These are phyloP conservation scores for Russula earlei DNA, from an alignment of 768 basidiomycete genomes.

Conservation along the genomic window DNA sequence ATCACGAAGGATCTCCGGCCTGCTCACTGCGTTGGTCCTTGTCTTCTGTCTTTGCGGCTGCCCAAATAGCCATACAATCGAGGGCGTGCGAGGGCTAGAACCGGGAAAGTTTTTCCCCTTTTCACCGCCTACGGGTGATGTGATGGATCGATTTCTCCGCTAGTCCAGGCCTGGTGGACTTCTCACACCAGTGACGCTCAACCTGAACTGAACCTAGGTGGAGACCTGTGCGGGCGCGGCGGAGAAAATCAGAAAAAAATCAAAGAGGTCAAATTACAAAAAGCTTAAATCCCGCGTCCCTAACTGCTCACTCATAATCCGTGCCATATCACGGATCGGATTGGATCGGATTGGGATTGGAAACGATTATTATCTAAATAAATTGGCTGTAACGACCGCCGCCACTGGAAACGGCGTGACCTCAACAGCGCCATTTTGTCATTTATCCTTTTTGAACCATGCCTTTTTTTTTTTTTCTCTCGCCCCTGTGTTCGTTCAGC, in stretches of 20 bases:
- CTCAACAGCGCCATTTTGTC: background rate
- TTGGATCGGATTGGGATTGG: too few species aligned
- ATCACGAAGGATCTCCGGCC: constrained; percentile 15
- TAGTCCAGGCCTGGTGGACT: constrained; percentile 1
- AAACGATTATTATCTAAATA: background rate
- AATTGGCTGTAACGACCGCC: background rate
- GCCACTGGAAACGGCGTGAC: background rate
- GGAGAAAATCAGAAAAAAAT: background rate
- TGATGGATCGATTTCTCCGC: constrained; percentile 1
- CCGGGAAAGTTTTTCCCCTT: background rate
- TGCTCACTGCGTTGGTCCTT: background rate
- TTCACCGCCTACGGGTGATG: background rate
- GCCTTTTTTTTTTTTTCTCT: background rate
- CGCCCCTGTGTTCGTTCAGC: too few species aligned
- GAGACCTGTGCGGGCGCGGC: background rate
- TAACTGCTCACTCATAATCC: too few species aligned
- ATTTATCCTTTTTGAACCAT: constrained; percentile 13
- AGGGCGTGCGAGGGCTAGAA: constrained; percentile 5
- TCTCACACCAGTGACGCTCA: background rate
- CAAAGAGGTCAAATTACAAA: background rate
- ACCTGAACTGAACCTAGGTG: too few species aligned
- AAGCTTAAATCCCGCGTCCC: background rate
- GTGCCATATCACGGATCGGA: too few species aligned
- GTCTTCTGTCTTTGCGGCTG: constrained; percentile 7
- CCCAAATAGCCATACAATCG: background rate